Evolutionary conservation across 1,284 basidiomycete species (phyloP), one percentile per base, ranked within the genome.

Genomic region (Marasmius sp.): DNA sequence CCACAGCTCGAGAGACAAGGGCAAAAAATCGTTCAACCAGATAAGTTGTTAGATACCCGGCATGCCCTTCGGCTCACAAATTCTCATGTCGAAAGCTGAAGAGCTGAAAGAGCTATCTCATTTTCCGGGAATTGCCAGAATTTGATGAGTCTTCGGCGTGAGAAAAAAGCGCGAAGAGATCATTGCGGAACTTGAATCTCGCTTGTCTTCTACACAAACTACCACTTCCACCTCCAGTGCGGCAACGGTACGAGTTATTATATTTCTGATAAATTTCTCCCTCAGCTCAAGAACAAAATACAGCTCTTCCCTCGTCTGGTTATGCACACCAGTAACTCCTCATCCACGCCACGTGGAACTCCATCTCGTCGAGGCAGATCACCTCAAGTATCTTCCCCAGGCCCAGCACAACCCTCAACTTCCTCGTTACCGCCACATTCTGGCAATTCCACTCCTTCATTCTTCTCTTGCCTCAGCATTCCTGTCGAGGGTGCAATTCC

Each of bases 401-500:
- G 74, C 69, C 72, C 77, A 65, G 72, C 76, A 64, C 77, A 78
- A 67, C 68, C 77, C 64, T 73, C 75, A 63, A 74, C 77, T 56
- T 75, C 72, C 70, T 72, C 73, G 60, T 65, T 77, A 58, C 74
- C 77, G 63, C 68, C 76, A 68, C 79, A 80, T 72, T 77, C 78
- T 70, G 68, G 74, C 50, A 77, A 77, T 74, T 82, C 76, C 70
- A 70, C 71, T 70, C 76, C 81, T 59, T 82, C 84, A 33, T 85
- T 89, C 72, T 82, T 82, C 65, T 86, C 87, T 37, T 89, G 85
- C 66, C 81, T 89, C 66, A 81, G 82, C 73, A 89, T 91, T 70
- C 80, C 81, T 58, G 87, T 89, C 60, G 82, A 89, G 72, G 87
- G 87, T 68, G 80, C 85, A 55, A 71, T 81, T 61, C 82, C 87